A percentile compares a stretch with the other conserved stretches of the same genome.
Evolutionary conservation across 306 rosid species (phyloP).

Genomic region (Trichosanthes truncata): DNA sequence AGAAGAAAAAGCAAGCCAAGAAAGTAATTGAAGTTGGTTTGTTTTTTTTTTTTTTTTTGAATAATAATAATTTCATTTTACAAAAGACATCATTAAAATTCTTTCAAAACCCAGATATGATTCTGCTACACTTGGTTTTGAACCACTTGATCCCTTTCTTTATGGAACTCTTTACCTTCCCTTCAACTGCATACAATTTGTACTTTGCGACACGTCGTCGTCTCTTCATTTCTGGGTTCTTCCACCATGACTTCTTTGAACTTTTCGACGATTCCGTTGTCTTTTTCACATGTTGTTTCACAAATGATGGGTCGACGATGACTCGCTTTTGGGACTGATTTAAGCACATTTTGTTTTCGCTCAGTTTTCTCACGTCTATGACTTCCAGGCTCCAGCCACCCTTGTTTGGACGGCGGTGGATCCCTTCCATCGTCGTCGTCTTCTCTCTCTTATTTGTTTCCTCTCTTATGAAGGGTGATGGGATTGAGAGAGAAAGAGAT

Average conservation of each 20-base stretch:
- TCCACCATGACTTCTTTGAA: background rate
- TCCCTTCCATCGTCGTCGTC: background rate
- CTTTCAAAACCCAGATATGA: constrained; percentile 6
- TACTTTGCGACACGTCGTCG: background rate
- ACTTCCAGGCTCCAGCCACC: background rate
- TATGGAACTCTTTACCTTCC: background rate
- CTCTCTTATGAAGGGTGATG: background rate
- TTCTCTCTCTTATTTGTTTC: background rate
- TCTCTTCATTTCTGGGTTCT: constrained; percentile 1
- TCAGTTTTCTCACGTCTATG: background rate
- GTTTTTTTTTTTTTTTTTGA: background rate
- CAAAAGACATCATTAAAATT: background rate
- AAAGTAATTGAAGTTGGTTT: background rate
- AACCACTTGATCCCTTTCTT: constrained; percentile 13
- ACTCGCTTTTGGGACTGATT: background rate
- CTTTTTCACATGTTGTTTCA: background rate
- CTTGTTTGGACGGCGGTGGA: background rate
- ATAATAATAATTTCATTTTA: background rate
- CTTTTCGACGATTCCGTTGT: background rate
- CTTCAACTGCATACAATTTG: constrained; percentile 11
- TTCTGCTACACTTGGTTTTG: constrained; percentile 4
- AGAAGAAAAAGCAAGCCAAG: background rate
- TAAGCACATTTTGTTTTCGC: background rate
- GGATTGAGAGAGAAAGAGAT: background rate
- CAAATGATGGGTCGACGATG: background rate